These are phyloP conservation scores for Apiospora malaysiana DNA, from an alignment of 2,329 filamentous ascomycete species.

Conservation along the genomic window DNA sequence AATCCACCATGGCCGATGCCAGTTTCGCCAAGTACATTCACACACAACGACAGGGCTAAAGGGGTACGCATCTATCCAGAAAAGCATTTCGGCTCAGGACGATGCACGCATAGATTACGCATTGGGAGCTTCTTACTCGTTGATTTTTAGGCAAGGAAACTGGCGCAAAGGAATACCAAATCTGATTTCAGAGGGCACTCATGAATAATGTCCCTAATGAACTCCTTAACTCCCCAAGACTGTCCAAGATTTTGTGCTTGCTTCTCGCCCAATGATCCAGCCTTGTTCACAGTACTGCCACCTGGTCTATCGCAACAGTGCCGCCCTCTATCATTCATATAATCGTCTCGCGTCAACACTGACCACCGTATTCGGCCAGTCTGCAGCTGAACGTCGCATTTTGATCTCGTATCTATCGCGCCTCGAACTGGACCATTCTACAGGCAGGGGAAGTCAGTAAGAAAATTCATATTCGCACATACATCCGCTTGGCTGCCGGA, in stretches of 20 bases:
- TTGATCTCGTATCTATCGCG: slow-evolving; percentile 62
- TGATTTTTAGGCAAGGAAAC: slow-evolving; percentile 23
- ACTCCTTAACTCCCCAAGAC: slow-evolving; percentile 22
- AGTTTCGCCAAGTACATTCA: slow-evolving; percentile 68
- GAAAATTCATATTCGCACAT: not conserved
- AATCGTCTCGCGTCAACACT: not conserved
- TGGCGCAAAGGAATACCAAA: slow-evolving; percentile 31
- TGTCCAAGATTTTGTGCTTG: slow-evolving; percentile 3
- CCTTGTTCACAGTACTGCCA: not conserved
- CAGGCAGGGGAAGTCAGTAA: not conserved
- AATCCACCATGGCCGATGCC: slow-evolving; percentile 59
- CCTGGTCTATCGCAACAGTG: not conserved
- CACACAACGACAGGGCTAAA: slow-evolving; percentile 41
- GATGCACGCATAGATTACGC: slow-evolving; percentile 31
- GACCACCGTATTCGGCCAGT: not conserved
- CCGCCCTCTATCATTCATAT: not conserved
- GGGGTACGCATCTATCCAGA: not conserved
- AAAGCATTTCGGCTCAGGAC: slow-evolving; percentile 17
- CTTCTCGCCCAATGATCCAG: not conserved
- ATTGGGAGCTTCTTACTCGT: not conserved
- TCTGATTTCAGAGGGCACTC: slow-evolving; percentile 27
- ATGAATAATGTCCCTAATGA: slow-evolving; percentile 16
- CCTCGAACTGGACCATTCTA: slow-evolving; percentile 99
- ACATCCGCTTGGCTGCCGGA: not conserved
- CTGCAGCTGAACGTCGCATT: not conserved